These are phyloP conservation scores for Pleoardoris graminearum DNA, from an alignment of 2,329 filamentous ascomycete genomes.

Conservation along the genomic window DNA sequence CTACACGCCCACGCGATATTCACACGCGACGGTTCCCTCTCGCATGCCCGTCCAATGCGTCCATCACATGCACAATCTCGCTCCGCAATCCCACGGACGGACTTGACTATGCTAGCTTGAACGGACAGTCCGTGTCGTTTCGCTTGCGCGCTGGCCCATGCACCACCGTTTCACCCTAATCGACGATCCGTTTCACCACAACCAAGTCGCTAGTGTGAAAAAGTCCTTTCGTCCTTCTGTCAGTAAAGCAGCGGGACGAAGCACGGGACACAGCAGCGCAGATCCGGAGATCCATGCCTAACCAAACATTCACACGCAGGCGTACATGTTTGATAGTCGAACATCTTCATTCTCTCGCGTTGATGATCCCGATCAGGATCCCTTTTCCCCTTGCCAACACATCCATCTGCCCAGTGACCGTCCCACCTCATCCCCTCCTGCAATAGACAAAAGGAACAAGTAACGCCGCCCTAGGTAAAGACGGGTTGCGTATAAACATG, in stretches of 20 bases:
- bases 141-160: background rate
- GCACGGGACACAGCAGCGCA: slow-evolving; percentile 1
- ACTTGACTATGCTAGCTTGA: background rate
- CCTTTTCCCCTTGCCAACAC: background rate
- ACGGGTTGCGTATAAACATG: slow-evolving; percentile 7
- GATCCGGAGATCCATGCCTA: slow-evolving; percentile 5
- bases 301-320: background rate
- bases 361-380: background rate
- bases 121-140: background rate
- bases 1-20: background rate
- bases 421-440: background rate
- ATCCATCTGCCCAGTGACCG: background rate
- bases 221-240: background rate
- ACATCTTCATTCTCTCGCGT: slow-evolving; percentile 12
- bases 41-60: background rate
- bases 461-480: slow-evolving; percentile 15
- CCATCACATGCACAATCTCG: background rate
- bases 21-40: background rate
- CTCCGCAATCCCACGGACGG: slow-evolving; percentile 3
- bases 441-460: slow-evolving; percentile 9
- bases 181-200: slow-evolving; percentile 6
- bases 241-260: background rate
- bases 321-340: slow-evolving; percentile 8
- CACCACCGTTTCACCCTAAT: slow-evolving; percentile 5
- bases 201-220: background rate